A percentile compares a stretch with the other conserved stretches of the same genome.
phyloP scores from a whole-genome alignment of 495 filamentous ascomycete species.

The Neurospora cerealis region DNA sequence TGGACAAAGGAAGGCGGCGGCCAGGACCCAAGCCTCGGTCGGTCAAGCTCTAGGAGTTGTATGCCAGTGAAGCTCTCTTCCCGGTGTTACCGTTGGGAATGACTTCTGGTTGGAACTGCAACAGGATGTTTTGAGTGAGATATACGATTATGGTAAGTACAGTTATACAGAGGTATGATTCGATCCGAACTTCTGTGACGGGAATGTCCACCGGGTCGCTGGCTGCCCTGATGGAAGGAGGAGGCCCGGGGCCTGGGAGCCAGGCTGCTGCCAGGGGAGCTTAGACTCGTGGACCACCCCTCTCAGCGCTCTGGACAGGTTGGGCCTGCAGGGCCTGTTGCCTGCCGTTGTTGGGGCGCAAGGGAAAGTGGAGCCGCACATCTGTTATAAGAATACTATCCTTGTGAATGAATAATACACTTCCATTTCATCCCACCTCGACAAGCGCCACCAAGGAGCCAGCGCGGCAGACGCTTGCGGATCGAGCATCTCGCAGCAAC shows the following conservation, averaged over 20 bases:
- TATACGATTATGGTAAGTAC: background rate
- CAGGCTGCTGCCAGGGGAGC: background rate
- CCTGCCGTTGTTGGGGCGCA: background rate
- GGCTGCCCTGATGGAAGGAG: slow-evolving; percentile 6
- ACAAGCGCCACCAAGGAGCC: background rate
- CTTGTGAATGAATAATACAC: background rate
- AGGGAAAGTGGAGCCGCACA: background rate
- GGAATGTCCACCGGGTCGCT: slow-evolving; percentile 2
- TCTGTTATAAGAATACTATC: background rate
- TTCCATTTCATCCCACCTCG: background rate
- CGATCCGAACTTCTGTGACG: background rate
- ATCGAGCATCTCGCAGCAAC: slow-evolving; percentile 7
- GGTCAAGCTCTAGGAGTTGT: background rate
- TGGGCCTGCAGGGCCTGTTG: background rate
- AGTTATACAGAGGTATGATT: background rate
- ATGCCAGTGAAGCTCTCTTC: background rate
- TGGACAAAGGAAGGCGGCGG: background rate
- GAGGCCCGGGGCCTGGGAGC: background rate
- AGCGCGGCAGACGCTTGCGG: background rate
- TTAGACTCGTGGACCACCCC: background rate
- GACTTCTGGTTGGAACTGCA: too few relatives aligned
- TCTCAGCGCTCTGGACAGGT: background rate
- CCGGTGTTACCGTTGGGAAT: background rate
- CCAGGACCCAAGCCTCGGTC: background rate
- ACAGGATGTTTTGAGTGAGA: background rate